These are phyloP conservation scores for Geranomyces michiganensis DNA, from an alignment of 192 early-diverging fungal species.

Conservation along the genomic window DNA sequence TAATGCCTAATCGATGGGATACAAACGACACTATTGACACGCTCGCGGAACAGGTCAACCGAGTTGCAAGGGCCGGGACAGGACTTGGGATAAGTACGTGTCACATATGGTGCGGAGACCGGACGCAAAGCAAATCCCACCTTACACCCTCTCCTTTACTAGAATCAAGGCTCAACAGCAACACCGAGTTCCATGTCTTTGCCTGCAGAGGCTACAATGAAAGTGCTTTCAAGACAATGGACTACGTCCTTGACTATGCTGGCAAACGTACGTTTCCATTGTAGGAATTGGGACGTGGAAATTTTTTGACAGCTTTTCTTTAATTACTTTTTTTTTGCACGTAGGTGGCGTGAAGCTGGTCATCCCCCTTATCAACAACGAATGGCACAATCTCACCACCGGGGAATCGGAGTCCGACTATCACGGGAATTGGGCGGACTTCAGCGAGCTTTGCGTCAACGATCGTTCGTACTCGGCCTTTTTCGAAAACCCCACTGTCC, in stretches of 20 bases:
- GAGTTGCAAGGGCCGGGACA: background rate
- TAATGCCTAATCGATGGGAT: conserved; percentile 3
- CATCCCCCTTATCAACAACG: conserved; percentile 24
- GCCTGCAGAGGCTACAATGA: conserved; percentile 18
- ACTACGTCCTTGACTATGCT: conserved; percentile 13
- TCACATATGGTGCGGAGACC: background rate
- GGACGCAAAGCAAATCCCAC: background rate
- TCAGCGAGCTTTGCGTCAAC: conserved; percentile 5
- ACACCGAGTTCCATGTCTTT: background rate
- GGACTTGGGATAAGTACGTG: conserved; percentile 14
- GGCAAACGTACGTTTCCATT: conserved; percentile 1
- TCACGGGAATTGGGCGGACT: conserved; percentile 15
- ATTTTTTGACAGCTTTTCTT: too few species aligned
- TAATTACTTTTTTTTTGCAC: too few species aligned
- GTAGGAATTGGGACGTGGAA: too few species aligned
- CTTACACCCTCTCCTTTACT: background rate
- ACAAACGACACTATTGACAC: conserved; percentile 5
- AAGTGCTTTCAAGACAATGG: conserved; percentile 3
- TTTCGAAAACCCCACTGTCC: conserved; percentile 3
- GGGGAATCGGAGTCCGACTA: background rate
- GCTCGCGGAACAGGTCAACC: conserved; percentile 17
- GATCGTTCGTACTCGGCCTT: conserved; percentile 14
- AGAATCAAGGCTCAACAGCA: background rate
- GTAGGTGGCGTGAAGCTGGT: conserved; percentile 15
- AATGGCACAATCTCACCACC: conserved; percentile 1